Conservation (phyloP, 768 basidiomycete genomes). For the Rhodosporidiobolus sp. region DNA sequence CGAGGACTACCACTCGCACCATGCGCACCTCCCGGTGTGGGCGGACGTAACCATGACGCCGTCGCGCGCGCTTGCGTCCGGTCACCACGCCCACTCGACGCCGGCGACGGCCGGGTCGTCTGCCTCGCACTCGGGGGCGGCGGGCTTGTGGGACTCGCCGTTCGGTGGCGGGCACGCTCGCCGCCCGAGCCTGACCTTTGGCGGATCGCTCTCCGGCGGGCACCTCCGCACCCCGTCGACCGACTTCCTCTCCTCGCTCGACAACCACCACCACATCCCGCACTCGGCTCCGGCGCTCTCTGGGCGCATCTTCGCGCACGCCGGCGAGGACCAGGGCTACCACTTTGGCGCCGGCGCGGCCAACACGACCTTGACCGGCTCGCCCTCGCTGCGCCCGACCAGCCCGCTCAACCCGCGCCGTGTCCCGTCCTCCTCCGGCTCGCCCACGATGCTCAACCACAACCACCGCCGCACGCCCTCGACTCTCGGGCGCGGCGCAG, state of each 20-base stretch:
- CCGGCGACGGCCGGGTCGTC: background rate
- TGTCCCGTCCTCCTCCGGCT: background rate
- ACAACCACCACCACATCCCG: conserved; percentile 4
- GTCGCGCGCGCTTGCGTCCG: conserved; percentile 20
- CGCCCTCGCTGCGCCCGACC: conserved; percentile 1
- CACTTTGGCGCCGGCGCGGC: background rate
- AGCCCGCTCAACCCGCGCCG: conserved; percentile 19
- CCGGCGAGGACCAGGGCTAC: background rate
- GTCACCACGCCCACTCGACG: background rate
- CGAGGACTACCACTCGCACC: background rate
- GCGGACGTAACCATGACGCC: conserved; percentile 33
- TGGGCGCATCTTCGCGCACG: conserved; percentile 4
- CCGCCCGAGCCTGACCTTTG: background rate
- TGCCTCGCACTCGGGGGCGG: background rate
- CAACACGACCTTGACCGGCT: background rate
- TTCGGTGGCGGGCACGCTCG: conserved; percentile 3
- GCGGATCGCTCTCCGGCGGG: background rate
- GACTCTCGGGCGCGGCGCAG: background rate
- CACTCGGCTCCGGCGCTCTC: conserved; percentile 14
- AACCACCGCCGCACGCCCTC: conserved; percentile 10
- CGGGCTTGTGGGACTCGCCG: conserved; percentile 17
- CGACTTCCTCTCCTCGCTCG: conserved; percentile 14
- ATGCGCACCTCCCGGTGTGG: background rate
- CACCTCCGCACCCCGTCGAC: conserved; percentile 17
- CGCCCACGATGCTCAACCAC: background rate